Base-by-base conservation (phyloP, 108 stramenopile genomes). In the Fistulifera solaris region DNA sequence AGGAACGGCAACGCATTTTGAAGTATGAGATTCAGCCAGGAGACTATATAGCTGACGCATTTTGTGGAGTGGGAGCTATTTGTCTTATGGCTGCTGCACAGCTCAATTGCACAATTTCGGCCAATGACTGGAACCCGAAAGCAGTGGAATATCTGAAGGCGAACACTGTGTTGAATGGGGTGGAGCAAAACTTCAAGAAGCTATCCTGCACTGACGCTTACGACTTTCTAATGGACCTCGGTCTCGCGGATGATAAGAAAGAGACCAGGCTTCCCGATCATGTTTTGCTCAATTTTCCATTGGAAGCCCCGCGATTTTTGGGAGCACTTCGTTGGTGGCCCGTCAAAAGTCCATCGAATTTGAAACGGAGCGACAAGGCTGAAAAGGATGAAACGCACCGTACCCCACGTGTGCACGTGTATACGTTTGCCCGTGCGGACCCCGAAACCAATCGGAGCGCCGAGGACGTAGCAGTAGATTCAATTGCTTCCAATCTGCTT, bases 31-130 rank as follows among this genome's bases (percentile, higher is more conserved):
- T 94, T 63, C 17, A 59, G 46, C 43, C 55, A 14, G 60, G 63
- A 49, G 66, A 58, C 22, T 58, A 84, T 0, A 75, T 99, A 15
- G 93, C 92, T 6, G 96, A 98, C 63, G 79, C 87, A 38, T 92
- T 95, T 75, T 94, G 89, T 40, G 98, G 98, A 14, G 94, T 96
- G 0, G 98, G 98, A 0, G 95, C 98, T 4, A 78, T 98, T 24
- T 92, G 90, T 39, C 52, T 97, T 8, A 76, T 92, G 18, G 71
- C 46, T 54, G 68, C 71, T 12, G 43, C 48, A 0, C 22, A 14
- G 15, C 56, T 46, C 50, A 61, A 64, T 67, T 58, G 50, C 41
- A 66, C 41, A 0, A 61, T 89, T 31, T 40, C 80, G 3, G 96
- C 95, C 31, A 99, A 97, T 68, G 98, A 99, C 59, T 80, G 81